phyloP scores from a whole-genome alignment of 1,284 basidiomycete genomes.

The Dichomitus squalens region DNA sequence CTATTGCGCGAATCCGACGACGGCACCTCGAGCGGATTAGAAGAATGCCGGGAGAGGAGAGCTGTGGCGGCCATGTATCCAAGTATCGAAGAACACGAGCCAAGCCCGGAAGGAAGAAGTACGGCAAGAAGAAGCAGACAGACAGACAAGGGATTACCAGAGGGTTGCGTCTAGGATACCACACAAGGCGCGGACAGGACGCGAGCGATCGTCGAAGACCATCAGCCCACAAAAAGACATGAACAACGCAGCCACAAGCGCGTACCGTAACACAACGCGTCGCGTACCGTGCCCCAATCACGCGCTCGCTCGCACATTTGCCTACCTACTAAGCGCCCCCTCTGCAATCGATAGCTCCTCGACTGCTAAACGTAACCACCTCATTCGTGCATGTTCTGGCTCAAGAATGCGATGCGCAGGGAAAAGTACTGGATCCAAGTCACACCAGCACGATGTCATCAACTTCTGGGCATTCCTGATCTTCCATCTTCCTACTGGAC shows the following conservation, averaged over 20 bases:
- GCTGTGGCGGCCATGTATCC: slow-evolving; percentile 34
- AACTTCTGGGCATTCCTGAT: too few species aligned
- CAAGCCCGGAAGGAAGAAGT: neutral
- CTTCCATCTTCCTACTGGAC: too few species aligned
- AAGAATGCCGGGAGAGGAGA: slow-evolving; percentile 71
- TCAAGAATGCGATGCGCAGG: too few species aligned
- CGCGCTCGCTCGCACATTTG: neutral
- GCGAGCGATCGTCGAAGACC: neutral
- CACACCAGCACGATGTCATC: too few species aligned
- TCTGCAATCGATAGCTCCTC: too few species aligned
- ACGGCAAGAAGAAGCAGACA: neutral
- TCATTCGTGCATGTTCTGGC: neutral
- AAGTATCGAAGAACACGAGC: slow-evolving; percentile 10
- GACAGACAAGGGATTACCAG: neutral
- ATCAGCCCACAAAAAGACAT: slow-evolving; percentile 8
- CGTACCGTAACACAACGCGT: slow-evolving; percentile 11
- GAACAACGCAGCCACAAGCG: slow-evolving; percentile 21
- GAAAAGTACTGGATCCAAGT: too few species aligned
- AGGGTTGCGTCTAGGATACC: neutral
- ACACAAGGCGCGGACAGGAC: neutral
- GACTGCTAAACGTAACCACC: neutral
- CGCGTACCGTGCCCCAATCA: slow-evolving; percentile 3
- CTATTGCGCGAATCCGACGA: slow-evolving; percentile 64
- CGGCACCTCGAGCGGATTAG: slow-evolving; percentile 73
- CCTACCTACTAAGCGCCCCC: too few species aligned